Conservation (phyloP, 202 grass and related monocot genomes). For the Setaria viridis region DNA sequence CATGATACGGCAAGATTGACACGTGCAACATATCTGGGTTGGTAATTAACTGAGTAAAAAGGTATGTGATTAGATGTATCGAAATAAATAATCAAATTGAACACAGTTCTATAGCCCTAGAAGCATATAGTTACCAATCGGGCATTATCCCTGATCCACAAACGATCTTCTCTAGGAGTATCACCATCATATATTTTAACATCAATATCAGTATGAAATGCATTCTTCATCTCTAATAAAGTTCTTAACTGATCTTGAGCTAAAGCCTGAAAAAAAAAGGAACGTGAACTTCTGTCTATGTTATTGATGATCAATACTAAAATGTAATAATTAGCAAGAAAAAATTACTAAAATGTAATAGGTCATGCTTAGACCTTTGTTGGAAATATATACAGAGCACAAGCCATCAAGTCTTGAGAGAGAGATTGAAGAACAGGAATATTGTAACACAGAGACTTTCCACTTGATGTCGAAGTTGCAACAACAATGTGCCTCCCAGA, state of each 20-base stretch:
- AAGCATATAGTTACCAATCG: constrained; percentile 62
- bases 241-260: constrained; percentile 94
- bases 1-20: constrained; percentile 80
- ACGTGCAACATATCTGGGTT: constrained; percentile 98
- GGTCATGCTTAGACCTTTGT: constrained; percentile 70
- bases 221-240: constrained; percentile 73
- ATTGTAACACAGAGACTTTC: constrained; percentile 98
- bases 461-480: constrained; percentile 95
- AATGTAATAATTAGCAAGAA: constrained; percentile 9
- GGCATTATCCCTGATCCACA: constrained; percentile 80
- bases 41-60: constrained; percentile 80
- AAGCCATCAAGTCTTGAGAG: constrained; percentile 58
- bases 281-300: constrained; percentile 14
- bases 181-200: constrained; percentile 94
- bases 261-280: constrained; percentile 77
- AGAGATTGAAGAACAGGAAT: constrained; percentile 90
- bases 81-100: constrained; percentile 25
- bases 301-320: constrained; percentile 13
- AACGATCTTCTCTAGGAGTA: constrained; percentile 79
- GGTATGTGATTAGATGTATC: neutral
- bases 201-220: constrained; percentile 64
- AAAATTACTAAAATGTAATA: constrained; percentile 17
- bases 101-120: constrained; percentile 30
- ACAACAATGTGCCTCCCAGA: constrained; percentile 79
- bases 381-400: constrained; percentile 95